Evolutionary conservation across 371 early-diverging fungal species (phyloP).

Genomic region (Phascolomyces articulosus): DNA sequence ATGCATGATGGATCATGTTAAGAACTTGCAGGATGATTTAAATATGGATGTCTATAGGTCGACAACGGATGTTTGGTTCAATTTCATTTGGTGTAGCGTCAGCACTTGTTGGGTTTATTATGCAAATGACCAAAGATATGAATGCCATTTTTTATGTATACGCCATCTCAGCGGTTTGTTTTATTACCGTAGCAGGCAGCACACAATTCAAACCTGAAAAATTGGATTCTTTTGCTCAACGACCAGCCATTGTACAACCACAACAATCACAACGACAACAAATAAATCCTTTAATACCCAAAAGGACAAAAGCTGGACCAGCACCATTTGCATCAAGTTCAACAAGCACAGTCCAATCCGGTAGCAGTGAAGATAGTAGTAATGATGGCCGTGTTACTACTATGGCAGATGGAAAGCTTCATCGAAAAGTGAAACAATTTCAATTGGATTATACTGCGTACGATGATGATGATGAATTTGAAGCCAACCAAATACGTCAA

Average conservation of each 20-base stretch:
- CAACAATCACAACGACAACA: background rate
- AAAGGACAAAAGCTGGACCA: background rate
- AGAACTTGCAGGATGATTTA: too few relatives aligned
- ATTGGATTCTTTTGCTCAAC: slow-evolving; percentile 6
- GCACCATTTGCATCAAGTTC: background rate
- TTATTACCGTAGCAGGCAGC: slow-evolving; percentile 46
- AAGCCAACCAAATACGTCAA: slow-evolving; percentile 21
- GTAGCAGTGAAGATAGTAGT: slow-evolving; percentile 1
- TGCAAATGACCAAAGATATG: slow-evolving; percentile 53
- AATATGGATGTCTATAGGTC: slow-evolving; percentile 16
- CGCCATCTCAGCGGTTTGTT: slow-evolving; percentile 43
- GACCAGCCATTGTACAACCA: background rate
- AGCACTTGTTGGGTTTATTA: slow-evolving; percentile 48
- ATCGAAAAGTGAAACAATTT: slow-evolving; percentile 30
- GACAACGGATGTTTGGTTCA: slow-evolving; percentile 59
- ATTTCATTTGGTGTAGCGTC: slow-evolving; percentile 55
- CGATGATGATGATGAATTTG: slow-evolving; percentile 21
- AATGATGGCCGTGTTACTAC: background rate
- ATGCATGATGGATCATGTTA: too few relatives aligned
- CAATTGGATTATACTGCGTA: slow-evolving; percentile 32
- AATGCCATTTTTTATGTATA: slow-evolving; percentile 55
- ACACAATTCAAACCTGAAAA: slow-evolving; percentile 52
- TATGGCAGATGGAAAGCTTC: background rate
- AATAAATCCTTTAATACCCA: background rate
- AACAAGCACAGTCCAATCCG: slow-evolving; percentile 1